Evolutionary conservation across 768 basidiomycete species (phyloP).

Genomic region (Rhizopogon rudus): DNA sequence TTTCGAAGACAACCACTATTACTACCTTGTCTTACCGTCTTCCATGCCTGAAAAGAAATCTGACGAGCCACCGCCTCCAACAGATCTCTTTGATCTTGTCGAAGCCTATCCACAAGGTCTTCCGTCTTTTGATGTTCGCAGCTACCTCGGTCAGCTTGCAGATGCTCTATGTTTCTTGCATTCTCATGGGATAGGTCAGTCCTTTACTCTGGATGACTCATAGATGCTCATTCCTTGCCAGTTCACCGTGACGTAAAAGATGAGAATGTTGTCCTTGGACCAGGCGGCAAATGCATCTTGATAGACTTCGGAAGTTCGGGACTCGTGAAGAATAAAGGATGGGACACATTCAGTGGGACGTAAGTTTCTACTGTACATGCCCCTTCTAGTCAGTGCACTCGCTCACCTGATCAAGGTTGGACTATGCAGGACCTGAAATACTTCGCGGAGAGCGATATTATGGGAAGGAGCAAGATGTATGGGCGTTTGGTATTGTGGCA

Average conservation of each 20-base stretch:
- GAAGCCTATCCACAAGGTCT: constrained; percentile 86
- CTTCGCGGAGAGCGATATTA: constrained; percentile 90
- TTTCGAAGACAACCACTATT: constrained; percentile 95
- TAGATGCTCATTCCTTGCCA: constrained; percentile 22
- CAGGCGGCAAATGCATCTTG: constrained; percentile 77
- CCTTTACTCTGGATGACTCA: constrained; percentile 2
- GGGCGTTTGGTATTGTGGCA: constrained; percentile 96
- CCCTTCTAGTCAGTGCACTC: constrained; percentile 6
- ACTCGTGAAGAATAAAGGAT: constrained; percentile 74
- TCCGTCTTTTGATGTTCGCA: constrained; percentile 65
- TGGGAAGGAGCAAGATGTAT: constrained; percentile 96
- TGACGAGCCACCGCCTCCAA: constrained; percentile 51
- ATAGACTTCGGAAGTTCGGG: constrained; percentile 98
- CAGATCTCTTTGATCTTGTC: constrained; percentile 93
- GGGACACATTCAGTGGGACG: constrained; percentile 94
- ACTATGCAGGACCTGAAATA: constrained; percentile 97
- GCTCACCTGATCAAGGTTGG: constrained; percentile 46
- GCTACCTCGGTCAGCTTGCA: constrained; percentile 89
- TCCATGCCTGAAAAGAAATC: constrained; percentile 56
- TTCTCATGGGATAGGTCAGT: constrained; percentile 81
- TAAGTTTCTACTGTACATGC: constrained; percentile 36
- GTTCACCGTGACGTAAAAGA: constrained; percentile 99
- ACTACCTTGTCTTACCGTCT: constrained; percentile 88
- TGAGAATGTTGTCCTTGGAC: constrained; percentile 87
- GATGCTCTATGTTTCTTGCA: constrained; percentile 90